These are phyloP conservation scores for Aspergillus phoenicis DNA, from an alignment of 2,329 filamentous ascomycete species.

Conservation along the genomic window DNA sequence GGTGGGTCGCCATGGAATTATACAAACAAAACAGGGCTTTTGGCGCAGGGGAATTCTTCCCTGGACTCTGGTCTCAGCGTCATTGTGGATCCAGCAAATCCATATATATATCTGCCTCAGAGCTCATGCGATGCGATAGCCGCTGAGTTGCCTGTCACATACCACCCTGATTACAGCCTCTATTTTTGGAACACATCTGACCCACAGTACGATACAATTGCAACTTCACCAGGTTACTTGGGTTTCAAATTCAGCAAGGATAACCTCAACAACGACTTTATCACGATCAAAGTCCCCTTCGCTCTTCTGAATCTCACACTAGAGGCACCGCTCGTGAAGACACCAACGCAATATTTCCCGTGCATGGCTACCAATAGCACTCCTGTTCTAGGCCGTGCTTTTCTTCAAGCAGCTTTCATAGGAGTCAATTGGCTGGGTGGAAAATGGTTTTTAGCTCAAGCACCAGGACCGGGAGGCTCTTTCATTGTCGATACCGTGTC, in stretches of 20 bases:
- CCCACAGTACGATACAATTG: constrained; percentile 17
- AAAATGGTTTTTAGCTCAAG: constrained; percentile 26
- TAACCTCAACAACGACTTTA: constrained; percentile 14
- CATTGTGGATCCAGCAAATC: constrained; percentile 31
- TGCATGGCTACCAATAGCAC: constrained; percentile 13
- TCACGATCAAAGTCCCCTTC: constrained; percentile 29
- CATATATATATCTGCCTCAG: constrained; percentile 45
- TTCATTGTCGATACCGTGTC: background rate
- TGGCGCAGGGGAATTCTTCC: constrained; percentile 25
- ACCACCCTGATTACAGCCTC: constrained; percentile 12
- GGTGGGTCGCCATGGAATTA: constrained; percentile 46
- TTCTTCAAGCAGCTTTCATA: constrained; percentile 27
- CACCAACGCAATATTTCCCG: constrained; percentile 25
- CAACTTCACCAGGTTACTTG: constrained; percentile 21
- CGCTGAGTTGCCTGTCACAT: constrained; percentile 38
- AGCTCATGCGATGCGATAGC: constrained; percentile 46
- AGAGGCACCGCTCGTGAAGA: constrained; percentile 18
- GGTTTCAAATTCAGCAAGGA: constrained; percentile 20
- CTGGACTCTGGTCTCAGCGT: constrained; percentile 33
- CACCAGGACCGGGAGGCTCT: constrained; percentile 19
- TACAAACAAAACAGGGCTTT: constrained; percentile 26
- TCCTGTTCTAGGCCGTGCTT: background rate
- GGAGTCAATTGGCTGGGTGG: constrained; percentile 21
- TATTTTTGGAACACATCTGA: constrained; percentile 20
- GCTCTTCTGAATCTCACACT: constrained; percentile 27